A percentile compares a stretch with the other conserved stretches of the same genome.
These are phyloP conservation scores for Zygnema circumcarinatum DNA, from an alignment of 139 green algal species.

Conservation along the genomic window DNA sequence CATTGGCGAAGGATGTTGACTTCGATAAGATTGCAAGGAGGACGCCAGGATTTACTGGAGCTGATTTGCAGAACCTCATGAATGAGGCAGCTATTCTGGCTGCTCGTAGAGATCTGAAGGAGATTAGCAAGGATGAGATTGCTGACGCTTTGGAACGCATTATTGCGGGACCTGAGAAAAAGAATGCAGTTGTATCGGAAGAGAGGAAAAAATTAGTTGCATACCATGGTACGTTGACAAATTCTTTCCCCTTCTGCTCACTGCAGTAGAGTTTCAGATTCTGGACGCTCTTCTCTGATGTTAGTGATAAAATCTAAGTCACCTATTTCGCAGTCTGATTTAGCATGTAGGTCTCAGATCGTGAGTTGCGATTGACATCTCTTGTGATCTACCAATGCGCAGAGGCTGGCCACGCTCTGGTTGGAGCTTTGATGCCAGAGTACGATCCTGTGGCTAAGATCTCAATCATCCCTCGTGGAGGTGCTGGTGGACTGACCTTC, in stretches of 20 bases:
- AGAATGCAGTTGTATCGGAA: constrained; percentile 92
- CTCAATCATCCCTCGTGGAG: constrained; percentile 94
- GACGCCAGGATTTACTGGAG: constrained; percentile 81
- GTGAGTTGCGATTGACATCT: no score
- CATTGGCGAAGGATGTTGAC: constrained; percentile 67
- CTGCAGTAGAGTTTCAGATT: no score
- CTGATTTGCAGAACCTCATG: constrained; percentile 99
- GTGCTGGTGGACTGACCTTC: constrained; percentile 91
- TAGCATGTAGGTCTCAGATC: no score
- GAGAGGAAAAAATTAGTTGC: constrained; percentile 96
- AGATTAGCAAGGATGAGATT: constrained; percentile 99
- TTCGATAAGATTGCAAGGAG: constrained; percentile 70
- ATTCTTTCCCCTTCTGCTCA: not conserved
- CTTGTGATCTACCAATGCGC: no score
- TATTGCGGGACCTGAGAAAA: constrained; percentile 98
- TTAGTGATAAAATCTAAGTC: no score
- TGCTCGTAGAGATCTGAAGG: constrained; percentile 90
- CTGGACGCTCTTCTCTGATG: no score
- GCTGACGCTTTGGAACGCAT: constrained; percentile 98
- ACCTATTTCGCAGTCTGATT: no score
- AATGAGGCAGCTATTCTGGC: constrained; percentile 99
- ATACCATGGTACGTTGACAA: constrained; percentile 80
- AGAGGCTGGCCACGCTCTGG: constrained; percentile 88
- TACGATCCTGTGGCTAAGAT: constrained; percentile 99
- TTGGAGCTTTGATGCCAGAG: constrained; percentile 98